phyloP scores from a whole-genome alignment of 495 filamentous ascomycete genomes.

The Aspergillus conjunctus region DNA sequence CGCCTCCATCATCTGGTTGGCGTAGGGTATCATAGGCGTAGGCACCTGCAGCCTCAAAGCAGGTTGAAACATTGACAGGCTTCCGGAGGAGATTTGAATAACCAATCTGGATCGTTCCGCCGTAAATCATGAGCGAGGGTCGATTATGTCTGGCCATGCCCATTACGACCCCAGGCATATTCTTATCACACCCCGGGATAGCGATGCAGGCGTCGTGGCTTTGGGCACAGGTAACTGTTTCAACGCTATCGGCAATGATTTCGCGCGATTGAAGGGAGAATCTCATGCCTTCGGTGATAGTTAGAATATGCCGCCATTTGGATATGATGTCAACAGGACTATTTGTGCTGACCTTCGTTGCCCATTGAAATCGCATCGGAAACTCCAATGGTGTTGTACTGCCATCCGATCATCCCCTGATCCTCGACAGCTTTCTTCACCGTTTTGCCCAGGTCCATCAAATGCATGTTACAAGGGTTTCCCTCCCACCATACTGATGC shows the following conservation, averaged over 20 bases:
- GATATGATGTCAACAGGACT: background rate
- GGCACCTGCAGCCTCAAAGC: constrained; percentile 91
- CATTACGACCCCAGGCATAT: constrained; percentile 93
- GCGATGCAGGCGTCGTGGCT: constrained; percentile 93
- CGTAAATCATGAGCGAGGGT: constrained; percentile 83
- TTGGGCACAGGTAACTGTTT: constrained; percentile 86
- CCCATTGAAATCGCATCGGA: constrained; percentile 97
- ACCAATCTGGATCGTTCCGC: constrained; percentile 86
- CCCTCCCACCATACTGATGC: constrained; percentile 98
- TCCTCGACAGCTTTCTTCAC: constrained; percentile 82
- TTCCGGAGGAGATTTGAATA: constrained; percentile 76
- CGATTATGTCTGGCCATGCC: constrained; percentile 88
- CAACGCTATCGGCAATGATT: constrained; percentile 93
- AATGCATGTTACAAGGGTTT: constrained; percentile 79
- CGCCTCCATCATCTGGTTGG: constrained; percentile 58
- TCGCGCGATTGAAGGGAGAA: constrained; percentile 95
- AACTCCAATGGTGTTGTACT: constrained; percentile 93
- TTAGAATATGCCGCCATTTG: background rate
- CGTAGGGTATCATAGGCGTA: constrained; percentile 71
- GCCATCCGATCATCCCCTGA: constrained; percentile 87
- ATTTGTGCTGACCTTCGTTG: constrained; percentile 67
- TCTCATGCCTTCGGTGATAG: constrained; percentile 72
- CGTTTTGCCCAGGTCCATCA: constrained; percentile 86
- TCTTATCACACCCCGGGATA: constrained; percentile 97
- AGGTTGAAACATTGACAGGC: constrained; percentile 85